Conservation (phyloP, 2,329 filamentous ascomycete genomes). For the Paecilomyces fulvus region DNA sequence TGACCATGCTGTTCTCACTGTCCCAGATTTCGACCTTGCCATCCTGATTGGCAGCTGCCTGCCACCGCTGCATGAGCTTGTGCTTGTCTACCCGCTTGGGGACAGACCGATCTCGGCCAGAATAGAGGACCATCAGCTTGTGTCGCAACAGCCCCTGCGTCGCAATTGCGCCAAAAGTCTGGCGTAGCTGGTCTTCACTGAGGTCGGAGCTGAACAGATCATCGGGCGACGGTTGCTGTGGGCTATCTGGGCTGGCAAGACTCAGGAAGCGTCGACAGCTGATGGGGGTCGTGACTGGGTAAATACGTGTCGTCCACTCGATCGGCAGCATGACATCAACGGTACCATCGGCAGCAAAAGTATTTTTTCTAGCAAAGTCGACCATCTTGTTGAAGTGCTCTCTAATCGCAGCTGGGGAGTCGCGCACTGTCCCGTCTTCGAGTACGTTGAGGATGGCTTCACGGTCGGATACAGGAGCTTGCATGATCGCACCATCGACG, state of each 20-base stretch:
- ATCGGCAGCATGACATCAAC: constrained; percentile 12
- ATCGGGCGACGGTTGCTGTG: constrained; percentile 55
- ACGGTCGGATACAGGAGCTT: constrained; percentile 66
- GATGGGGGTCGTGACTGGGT: constrained; percentile 31
- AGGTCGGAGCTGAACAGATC: constrained; percentile 72
- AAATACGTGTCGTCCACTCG: constrained; percentile 12
- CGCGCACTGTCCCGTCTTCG: constrained; percentile 6
- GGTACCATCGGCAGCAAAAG: neutral
- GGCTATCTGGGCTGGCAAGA: constrained; percentile 35
- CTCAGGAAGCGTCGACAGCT: constrained; percentile 46
- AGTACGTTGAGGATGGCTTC: constrained; percentile 48
- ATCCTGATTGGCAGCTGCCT: constrained; percentile 44
- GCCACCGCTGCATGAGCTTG: constrained; percentile 49
- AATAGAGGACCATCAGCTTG: constrained; percentile 54
- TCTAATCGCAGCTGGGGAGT: constrained; percentile 29
- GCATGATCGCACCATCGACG: constrained; percentile 62
- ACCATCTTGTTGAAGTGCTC: constrained; percentile 37
- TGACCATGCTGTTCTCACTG: constrained; percentile 12
- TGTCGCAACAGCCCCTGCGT: constrained; percentile 35
- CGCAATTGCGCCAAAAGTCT: constrained; percentile 53
- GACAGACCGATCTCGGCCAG: constrained; percentile 58
- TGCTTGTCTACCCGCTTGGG: constrained; percentile 50
- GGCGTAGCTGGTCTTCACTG: constrained; percentile 41
- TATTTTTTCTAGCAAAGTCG: constrained; percentile 1
- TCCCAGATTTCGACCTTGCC: constrained; percentile 20